Evolutionary conservation across 257 asterid genomes (phyloP).

Genomic region (Solanum etuberosum): DNA sequence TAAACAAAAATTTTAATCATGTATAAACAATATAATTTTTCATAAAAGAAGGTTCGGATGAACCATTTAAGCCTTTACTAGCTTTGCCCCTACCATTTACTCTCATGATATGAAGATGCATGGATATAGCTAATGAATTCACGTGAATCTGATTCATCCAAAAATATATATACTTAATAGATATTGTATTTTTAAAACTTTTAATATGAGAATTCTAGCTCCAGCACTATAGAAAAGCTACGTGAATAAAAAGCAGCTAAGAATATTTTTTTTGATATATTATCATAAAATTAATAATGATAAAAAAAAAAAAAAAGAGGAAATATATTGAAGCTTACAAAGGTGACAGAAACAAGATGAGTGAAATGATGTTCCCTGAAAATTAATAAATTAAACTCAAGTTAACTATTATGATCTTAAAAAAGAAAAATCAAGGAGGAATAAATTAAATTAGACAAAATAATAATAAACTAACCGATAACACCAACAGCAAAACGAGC

Average conservation of each 20-base stretch:
- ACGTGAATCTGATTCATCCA: too few relatives aligned
- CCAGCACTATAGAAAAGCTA: too few relatives aligned
- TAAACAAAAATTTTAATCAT: too few relatives aligned
- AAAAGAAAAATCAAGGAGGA: neutral
- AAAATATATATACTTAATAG: too few relatives aligned
- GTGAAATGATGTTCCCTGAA: slow-evolving; percentile 67
- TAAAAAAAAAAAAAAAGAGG: too few relatives aligned
- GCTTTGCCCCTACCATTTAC: neutral
- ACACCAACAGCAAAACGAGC: neutral
- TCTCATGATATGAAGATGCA: neutral
- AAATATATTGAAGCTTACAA: slow-evolving; percentile 38
- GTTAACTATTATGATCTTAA: neutral
- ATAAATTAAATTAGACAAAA: neutral
- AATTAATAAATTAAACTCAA: neutral
- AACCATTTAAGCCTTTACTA: neutral
- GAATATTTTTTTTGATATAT: neutral
- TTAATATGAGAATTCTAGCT: neutral
- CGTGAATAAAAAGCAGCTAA: neutral
- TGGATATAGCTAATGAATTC: neutral
- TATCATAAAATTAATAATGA: neutral
- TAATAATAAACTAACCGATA: neutral
- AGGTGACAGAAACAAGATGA: slow-evolving; percentile 58
- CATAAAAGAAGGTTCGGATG: neutral
- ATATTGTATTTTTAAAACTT: too few relatives aligned
- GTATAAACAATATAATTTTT: too few relatives aligned